Conservation (phyloP, 305 asterid genomes). For the Coffea humblotiana region DNA sequence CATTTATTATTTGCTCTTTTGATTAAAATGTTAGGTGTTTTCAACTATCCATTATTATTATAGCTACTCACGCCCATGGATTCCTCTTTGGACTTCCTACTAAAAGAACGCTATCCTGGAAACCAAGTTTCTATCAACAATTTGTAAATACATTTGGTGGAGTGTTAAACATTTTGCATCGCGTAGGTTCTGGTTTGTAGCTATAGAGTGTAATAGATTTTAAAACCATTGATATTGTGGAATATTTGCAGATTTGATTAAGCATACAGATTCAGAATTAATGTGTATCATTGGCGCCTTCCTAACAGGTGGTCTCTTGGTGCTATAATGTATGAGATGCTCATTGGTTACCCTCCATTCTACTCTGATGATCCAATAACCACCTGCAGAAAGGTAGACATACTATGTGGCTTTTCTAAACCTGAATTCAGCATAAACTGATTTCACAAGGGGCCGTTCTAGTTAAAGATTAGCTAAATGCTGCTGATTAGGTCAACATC, state of each 20-base stretch:
- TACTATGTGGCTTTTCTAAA: background rate
- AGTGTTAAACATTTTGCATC: background rate
- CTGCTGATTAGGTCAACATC: background rate
- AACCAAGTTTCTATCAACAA: background rate
- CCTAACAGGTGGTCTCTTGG: slow-evolving; percentile 96
- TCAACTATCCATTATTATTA: background rate
- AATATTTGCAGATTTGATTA: background rate
- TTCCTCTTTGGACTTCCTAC: background rate
- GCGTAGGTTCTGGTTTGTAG: background rate
- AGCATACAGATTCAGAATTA: slow-evolving; percentile 4
- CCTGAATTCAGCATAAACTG: background rate
- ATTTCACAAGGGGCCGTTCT: background rate
- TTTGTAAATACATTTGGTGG: background rate
- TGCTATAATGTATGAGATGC: slow-evolving; percentile 98
- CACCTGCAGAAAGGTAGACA: slow-evolving; percentile 86
- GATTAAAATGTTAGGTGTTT: background rate
- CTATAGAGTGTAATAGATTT: background rate
- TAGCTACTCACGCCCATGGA: background rate
- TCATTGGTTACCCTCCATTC: slow-evolving; percentile 93
- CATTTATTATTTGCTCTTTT: background rate
- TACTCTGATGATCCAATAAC: slow-evolving; percentile 91
- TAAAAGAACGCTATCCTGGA: background rate
- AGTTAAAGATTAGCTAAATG: background rate
- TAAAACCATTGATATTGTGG: background rate
- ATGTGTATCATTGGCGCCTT: background rate